Percentiles rank a stretch among this genome's conserved stretches.
Conservation (phyloP, 2,329 filamentous ascomycete genomes). For the Coccinonectria pachysandricola region DNA sequence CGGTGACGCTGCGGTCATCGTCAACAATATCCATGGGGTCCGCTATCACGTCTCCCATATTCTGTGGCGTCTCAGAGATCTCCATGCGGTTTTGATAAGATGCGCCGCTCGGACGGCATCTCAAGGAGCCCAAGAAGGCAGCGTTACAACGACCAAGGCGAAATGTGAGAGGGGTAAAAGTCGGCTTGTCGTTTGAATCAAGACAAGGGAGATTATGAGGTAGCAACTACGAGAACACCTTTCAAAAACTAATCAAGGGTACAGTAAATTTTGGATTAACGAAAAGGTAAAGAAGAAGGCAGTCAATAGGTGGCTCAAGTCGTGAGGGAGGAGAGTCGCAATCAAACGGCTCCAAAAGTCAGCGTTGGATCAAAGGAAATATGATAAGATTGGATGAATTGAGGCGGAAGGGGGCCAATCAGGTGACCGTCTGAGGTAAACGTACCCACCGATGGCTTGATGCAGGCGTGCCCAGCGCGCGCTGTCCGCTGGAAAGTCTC, state of each 20-base stretch:
- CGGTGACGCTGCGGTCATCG: conserved; percentile 10
- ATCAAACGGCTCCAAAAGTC: conserved; percentile 14
- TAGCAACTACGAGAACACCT: too few relatives aligned
- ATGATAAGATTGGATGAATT: too few relatives aligned
- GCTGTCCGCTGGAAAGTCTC: too few relatives aligned
- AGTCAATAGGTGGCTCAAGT: conserved; percentile 15
- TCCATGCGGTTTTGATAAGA: conserved; percentile 15
- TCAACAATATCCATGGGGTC: conserved; percentile 17
- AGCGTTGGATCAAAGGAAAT: conserved; percentile 14
- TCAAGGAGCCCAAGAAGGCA: conserved; percentile 6
- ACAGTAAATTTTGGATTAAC: too few relatives aligned
- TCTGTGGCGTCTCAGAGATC: conserved; percentile 10
- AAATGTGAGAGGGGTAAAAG: background rate
- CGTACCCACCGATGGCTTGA: too few relatives aligned
- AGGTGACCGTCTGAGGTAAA: too few relatives aligned
- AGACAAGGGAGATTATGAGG: too few relatives aligned
- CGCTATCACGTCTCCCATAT: conserved; percentile 15
- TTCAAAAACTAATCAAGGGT: too few relatives aligned
- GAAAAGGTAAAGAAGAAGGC: conserved; percentile 10
- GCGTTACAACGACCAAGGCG: background rate
- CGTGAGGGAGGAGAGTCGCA: conserved; percentile 18
- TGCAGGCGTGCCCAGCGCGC: too few relatives aligned
- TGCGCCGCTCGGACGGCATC: conserved; percentile 13
- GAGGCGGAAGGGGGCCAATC: too few relatives aligned
- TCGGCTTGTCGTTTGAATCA: too few relatives aligned